Evolutionary conservation across 2,329 filamentous ascomycete species (phyloP).

Genomic region (Alternaria ethzedia): DNA sequence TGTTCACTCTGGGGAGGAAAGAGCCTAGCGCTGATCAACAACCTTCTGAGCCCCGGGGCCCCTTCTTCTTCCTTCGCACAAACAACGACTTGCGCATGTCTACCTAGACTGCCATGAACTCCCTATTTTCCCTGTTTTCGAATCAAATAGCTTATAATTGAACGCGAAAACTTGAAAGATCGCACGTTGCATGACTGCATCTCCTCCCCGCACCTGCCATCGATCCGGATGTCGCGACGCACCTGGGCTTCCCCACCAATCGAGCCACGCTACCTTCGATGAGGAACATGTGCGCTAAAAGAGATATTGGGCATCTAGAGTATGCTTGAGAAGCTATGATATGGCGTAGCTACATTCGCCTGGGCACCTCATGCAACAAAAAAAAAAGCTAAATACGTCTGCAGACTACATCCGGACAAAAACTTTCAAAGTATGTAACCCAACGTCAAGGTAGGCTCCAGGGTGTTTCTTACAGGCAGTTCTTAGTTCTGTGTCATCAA

Average conservation of each 20-base stretch:
- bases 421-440: too few relatives aligned
- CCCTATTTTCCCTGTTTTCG: background rate
- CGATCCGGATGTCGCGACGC: background rate
- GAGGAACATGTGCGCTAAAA: background rate
- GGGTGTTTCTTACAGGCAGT: too few relatives aligned
- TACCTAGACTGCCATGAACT: fast-evolving
- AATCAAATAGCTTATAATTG: background rate
- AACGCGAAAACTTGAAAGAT: background rate
- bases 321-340: background rate
- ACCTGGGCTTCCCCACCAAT: background rate
- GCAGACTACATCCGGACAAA: too few relatives aligned
- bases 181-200: background rate
- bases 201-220: background rate
- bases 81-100: background rate
- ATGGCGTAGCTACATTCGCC: background rate
- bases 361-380: too few relatives aligned
- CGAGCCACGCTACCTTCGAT: background rate
- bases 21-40: background rate
- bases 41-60: background rate
- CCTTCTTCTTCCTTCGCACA: background rate
- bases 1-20: background rate
- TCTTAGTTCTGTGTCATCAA: too few relatives aligned
- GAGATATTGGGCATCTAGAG: too few relatives aligned
- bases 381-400: too few relatives aligned
- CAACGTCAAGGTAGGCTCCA: too few relatives aligned